phyloP scores from a whole-genome alignment of 208 protist species.

The Acanthamoeba castellanii region DNA sequence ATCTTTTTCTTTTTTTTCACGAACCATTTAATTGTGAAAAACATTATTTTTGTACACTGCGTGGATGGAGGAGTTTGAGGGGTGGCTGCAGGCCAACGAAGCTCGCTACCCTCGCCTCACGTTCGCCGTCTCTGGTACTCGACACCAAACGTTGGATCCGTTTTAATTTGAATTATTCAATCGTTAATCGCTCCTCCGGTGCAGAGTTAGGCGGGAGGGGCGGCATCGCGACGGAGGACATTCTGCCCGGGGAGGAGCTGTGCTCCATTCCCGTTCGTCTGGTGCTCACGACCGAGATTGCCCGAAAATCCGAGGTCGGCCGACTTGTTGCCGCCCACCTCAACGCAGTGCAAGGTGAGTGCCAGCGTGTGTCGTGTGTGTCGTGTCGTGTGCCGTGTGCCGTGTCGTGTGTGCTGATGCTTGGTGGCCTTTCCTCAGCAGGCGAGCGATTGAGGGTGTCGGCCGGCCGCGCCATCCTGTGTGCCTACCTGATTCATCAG shows the following conservation, averaged over 20 bases:
- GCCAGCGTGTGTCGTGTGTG: too few species aligned
- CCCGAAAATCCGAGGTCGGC: background rate
- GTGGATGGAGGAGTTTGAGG: slow-evolving; percentile 26
- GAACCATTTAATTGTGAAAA: too few species aligned
- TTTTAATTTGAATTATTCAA: background rate
- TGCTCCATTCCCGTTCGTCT: background rate
- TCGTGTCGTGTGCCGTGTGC: too few species aligned
- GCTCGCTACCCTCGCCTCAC: background rate
- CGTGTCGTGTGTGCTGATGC: background rate
- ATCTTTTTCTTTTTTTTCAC: too few species aligned
- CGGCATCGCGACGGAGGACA: background rate
- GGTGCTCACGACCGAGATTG: slow-evolving; percentile 17
- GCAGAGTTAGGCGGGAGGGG: slow-evolving; percentile 14
- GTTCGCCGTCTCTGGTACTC: background rate
- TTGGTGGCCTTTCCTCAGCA: background rate
- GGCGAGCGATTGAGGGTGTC: background rate
- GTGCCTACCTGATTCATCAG: slow-evolving; percentile 1
- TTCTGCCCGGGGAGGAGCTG: background rate
- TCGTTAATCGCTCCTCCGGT: background rate
- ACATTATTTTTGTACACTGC: too few species aligned
- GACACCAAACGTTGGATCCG: too few species aligned
- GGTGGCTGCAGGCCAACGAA: slow-evolving; percentile 23
- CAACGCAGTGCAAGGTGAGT: background rate
- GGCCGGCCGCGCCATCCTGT: slow-evolving; percentile 16
- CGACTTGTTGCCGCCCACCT: background rate